Base-by-base conservation (phyloP, 2,329 filamentous ascomycete species). In the Massarina eburnea region DNA sequence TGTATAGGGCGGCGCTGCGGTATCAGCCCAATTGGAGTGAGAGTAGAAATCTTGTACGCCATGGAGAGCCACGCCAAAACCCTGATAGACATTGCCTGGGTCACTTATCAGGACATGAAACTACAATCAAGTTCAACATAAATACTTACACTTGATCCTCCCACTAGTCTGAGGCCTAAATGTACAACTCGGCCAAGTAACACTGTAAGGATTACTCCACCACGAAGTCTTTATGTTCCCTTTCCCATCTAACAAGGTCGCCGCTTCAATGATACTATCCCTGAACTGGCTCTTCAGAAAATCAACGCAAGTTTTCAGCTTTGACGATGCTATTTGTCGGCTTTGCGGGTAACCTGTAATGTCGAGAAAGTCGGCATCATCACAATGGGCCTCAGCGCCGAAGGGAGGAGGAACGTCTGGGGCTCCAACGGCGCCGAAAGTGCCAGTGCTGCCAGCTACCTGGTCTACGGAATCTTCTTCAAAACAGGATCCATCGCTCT, bases 311-410 rank as follows among this genome's bases (percentile, higher is more conserved):
- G 45, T 45, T 41, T 61, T 57, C 4, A 59, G 49, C 29, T 52
- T 45, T 1, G 46, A 43, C 9, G 58, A 58, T 2, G 58, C 58
- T 43, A 58, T 41, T 33, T 50, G 40, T 2, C 58, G 45, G 4
- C 55, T 53, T 8, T 50, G 56, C 8, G 58, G 58, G 46, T 61
- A 61, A 17, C 32, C 36, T 2, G 32, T 40, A 1, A 38, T 43
- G 17, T 61, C 56, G n/a, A 61, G 35, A 39, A 58, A 61, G 43
- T 61, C 58, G 3, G 58, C 58, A 38, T 61, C 58, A 29, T 61
- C 58, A 50, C 58, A 61, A 26, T 61, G 58, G 22, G 58, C 58
- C 19, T 61, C 55, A 26, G 58, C 55, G n/a, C 58, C 58, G 43
- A 59, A 57, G 1, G 58, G 58, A 36, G 59, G 55, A 2, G 59